These are phyloP conservation scores for Fagopyrum tataricum DNA, from an alignment of 148 eudicot genomes.

Conservation along the genomic window DNA sequence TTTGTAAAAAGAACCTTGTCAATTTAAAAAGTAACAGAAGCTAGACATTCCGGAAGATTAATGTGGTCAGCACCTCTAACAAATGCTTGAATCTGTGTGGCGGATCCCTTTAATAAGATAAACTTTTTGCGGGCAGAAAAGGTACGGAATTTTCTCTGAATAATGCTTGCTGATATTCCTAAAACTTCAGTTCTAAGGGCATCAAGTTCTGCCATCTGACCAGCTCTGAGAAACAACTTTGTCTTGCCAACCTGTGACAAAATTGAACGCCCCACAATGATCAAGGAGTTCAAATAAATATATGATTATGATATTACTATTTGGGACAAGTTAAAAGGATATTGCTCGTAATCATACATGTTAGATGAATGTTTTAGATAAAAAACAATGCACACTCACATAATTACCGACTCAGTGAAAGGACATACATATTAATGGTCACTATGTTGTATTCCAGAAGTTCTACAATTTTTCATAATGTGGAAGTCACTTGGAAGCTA, in stretches of 20 bases:
- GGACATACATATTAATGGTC: background rate
- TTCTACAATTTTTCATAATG: too few species aligned
- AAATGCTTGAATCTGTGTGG: slow-evolving; percentile 57
- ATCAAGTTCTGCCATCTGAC: slow-evolving; percentile 98
- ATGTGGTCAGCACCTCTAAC: slow-evolving; percentile 57
- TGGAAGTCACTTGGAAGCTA: too few species aligned
- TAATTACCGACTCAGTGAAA: background rate
- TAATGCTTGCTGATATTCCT: slow-evolving; percentile 67
- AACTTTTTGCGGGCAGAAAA: slow-evolving; percentile 46
- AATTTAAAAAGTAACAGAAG: background rate
- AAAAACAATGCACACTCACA: background rate
- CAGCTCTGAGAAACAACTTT: slow-evolving; percentile 93
- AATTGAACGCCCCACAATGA: background rate
- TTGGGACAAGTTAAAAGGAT: background rate
- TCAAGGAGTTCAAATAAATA: background rate
- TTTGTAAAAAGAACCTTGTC: background rate
- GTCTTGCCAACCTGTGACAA: slow-evolving; percentile 80
- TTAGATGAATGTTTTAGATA: too few species aligned
- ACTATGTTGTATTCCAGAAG: background rate
- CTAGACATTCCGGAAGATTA: background rate
- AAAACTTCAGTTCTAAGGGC: slow-evolving; percentile 62
- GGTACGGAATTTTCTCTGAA: slow-evolving; percentile 64
- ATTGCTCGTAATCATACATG: background rate
- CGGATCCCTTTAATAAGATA: slow-evolving; percentile 34
- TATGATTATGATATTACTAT: background rate